Evolutionary conservation across 148 eudicot genomes (phyloP), one percentile per base, ranked within the genome.

Genomic region (Amaranthus hypochondriacus): DNA sequence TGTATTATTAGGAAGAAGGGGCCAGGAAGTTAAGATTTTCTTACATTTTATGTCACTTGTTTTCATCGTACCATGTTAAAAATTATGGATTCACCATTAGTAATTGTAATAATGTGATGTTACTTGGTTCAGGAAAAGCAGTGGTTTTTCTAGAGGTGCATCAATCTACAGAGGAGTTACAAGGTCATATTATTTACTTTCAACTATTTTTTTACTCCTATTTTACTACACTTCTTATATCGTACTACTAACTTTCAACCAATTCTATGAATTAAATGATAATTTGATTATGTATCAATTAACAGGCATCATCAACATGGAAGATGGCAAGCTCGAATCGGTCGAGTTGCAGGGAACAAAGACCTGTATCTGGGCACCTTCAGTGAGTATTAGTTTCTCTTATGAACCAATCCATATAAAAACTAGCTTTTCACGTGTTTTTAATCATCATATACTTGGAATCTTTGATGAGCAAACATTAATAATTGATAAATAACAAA

Each of bases 241-340:
- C 2, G 46, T n/a, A 48, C 13, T 3, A 46, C 48, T 2, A 28
- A 28, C 39, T 28, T 50, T n/a, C 10, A 76, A 67, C 62, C 11
- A 58, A 58, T 43, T 4, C 28, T 39, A 21, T 42, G 5, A 4
- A 13, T 7, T 9, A 12, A 42, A 6, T 13, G 28, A 47, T 70
- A 63, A 8, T 56, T 15, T 55, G 55, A 76, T 76, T 80, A 5
- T 28, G 39, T 28, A 48, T 70, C 48, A 44, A 15, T 69, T 79
- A 62, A 75, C 89, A 94, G 98, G 72, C 98, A 94, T 76, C 98
- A 94, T 83, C 98, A 94, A 71, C 98, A 94, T 74, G 98, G 98
- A 64, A 83, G 98, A 49, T 94, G 98, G 98, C 98, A 94, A 80
- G 98, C 98, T 69, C 82, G 98, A 74, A 94, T 94, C 44, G 98